Percentiles rank a stretch among this genome's conserved stretches.
These are phyloP conservation scores for Blepharisma undulans DNA, from an alignment of 169 alveolate genomes.

Conservation along the genomic window DNA sequence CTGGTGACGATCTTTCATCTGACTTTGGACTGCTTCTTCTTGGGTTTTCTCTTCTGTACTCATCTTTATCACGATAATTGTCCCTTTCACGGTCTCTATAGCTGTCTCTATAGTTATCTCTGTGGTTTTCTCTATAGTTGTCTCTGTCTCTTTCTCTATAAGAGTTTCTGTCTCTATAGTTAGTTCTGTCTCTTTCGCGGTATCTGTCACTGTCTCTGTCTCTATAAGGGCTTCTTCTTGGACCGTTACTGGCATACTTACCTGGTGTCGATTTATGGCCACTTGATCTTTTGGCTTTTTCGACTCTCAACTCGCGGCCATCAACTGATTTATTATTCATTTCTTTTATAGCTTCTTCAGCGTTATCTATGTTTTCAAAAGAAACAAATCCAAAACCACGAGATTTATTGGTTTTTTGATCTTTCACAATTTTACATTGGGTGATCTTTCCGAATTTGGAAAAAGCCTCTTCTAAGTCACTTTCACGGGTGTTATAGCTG, in stretches of 20 bases:
- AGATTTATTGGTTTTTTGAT: neutral
- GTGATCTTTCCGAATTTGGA: slow-evolving; percentile 22
- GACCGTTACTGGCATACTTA: neutral
- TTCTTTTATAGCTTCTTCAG: slow-evolving; percentile 29
- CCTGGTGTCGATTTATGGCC: slow-evolving; percentile 19
- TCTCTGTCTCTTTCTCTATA: neutral
- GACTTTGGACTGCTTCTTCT: neutral
- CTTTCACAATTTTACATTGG: slow-evolving; percentile 34
- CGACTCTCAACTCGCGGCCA: slow-evolving; percentile 22
- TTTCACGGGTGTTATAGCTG: slow-evolving; percentile 3
- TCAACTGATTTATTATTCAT: neutral
- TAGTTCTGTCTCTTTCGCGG: neutral
- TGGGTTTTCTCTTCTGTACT: neutral
- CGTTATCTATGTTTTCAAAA: neutral
- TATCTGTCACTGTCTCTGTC: neutral
- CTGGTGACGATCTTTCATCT: neutral
- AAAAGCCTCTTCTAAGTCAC: slow-evolving; percentile 17
- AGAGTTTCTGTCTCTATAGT: neutral
- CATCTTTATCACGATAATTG: neutral
- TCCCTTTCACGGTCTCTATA: neutral
- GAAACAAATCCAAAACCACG: slow-evolving; percentile 41
- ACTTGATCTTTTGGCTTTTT: slow-evolving; percentile 33
- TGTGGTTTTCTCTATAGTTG: neutral
- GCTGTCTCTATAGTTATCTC: neutral
- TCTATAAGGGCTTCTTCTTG: neutral